phyloP scores from a whole-genome alignment of 2,329 filamentous ascomycete genomes.

The Colletotrichum sp. region DNA sequence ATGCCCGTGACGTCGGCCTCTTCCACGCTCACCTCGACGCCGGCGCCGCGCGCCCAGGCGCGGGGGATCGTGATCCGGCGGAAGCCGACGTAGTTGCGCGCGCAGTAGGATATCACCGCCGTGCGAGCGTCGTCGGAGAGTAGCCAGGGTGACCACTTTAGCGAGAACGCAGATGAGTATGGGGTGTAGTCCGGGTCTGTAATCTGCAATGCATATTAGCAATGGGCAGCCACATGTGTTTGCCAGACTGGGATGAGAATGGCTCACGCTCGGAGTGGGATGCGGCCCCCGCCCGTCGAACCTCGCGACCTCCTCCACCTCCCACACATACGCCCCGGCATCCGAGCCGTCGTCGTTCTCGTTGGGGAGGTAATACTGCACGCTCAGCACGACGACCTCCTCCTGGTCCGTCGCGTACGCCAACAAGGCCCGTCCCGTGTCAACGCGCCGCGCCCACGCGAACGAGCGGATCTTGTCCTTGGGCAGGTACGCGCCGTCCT shows the following conservation, averaged over 20 bases:
- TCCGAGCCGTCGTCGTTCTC: slow-evolving; percentile 54
- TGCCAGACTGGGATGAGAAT: too few relatives aligned
- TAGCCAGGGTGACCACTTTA: slow-evolving; percentile 62
- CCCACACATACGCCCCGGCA: slow-evolving; percentile 54
- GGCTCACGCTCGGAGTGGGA: not conserved
- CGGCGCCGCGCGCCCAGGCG: slow-evolving; percentile 36
- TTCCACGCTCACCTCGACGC: slow-evolving; percentile 44
- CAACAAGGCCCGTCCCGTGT: slow-evolving; percentile 47
- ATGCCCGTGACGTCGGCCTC: slow-evolving; percentile 48
- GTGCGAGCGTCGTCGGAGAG: slow-evolving; percentile 35
- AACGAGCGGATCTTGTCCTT: slow-evolving; percentile 50
- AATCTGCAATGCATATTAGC: too few relatives aligned
- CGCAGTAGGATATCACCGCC: slow-evolving; percentile 55
- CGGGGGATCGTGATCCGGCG: slow-evolving; percentile 49
- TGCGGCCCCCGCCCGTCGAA: slow-evolving; percentile 55
- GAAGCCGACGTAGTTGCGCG: slow-evolving; percentile 60
- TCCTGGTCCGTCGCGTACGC: slow-evolving; percentile 56
- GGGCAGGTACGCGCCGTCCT: slow-evolving; percentile 24
- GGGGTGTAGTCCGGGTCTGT: slow-evolving; percentile 55
- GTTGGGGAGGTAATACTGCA: slow-evolving; percentile 41
- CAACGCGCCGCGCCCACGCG: slow-evolving; percentile 55
- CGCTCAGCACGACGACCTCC: slow-evolving; percentile 56
- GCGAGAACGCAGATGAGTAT: slow-evolving; percentile 51
- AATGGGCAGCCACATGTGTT: too few relatives aligned
- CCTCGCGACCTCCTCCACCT: slow-evolving; percentile 54